Percentiles rank a stretch among this genome's conserved stretches.
Conservation (phyloP, 495 filamentous ascomycete species). For the Aspergillus heteromorphus region DNA sequence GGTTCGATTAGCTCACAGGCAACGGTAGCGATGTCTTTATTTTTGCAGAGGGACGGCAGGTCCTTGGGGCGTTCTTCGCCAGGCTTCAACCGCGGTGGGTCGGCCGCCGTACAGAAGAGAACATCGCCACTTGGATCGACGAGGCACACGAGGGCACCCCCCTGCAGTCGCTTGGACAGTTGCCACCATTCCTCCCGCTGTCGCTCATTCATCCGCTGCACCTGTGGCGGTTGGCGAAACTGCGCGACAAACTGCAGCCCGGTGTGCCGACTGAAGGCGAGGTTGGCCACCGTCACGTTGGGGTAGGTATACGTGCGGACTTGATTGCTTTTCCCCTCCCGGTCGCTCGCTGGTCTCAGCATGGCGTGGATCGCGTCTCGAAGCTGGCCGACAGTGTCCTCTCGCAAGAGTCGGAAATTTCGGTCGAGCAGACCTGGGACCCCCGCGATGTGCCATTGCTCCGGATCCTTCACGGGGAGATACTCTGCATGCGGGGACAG, state of each 20-base stretch:
- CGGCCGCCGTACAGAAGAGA: slow-evolving; percentile 53
- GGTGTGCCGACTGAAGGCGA: slow-evolving; percentile 39
- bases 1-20: slow-evolving; percentile 12
- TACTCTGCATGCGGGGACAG: slow-evolving; percentile 48
- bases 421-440: slow-evolving; percentile 59
- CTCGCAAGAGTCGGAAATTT: slow-evolving; percentile 51
- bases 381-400: slow-evolving; percentile 36
- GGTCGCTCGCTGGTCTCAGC: neutral
- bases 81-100: slow-evolving; percentile 12
- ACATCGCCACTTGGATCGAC: slow-evolving; percentile 38
- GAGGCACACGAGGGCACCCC: slow-evolving; percentile 56
- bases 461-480: slow-evolving; percentile 50
- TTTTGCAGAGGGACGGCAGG: slow-evolving; percentile 15
- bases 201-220: slow-evolving; percentile 20
- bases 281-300: slow-evolving; percentile 24
- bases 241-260: slow-evolving; percentile 51
- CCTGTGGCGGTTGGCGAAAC: slow-evolving; percentile 50
- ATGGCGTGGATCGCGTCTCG: slow-evolving; percentile 25
- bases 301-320: slow-evolving; percentile 35
- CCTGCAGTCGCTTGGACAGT: slow-evolving; percentile 48
- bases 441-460: slow-evolving; percentile 51
- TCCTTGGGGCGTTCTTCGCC: neutral
- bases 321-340: slow-evolving; percentile 4
- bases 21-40: slow-evolving; percentile 9
- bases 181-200: slow-evolving; percentile 58